Percentiles rank a stretch among this genome's conserved stretches.
Conservation (phyloP, 1,284 basidiomycete species). For the Ganoderma lucidum region DNA sequence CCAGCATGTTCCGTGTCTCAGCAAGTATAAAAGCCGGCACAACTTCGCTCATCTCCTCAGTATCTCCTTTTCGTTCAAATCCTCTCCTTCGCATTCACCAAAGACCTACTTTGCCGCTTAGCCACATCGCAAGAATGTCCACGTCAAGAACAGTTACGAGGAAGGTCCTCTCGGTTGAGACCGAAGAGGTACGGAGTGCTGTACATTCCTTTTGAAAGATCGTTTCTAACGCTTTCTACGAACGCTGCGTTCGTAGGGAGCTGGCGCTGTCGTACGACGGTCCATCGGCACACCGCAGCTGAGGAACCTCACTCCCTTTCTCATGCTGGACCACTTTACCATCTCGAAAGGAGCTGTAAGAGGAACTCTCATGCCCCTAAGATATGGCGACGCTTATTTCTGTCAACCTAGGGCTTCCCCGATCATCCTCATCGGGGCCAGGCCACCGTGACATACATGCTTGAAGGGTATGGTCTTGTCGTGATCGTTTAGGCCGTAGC, state of each 20-base stretch:
- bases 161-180: constrained; percentile 82
- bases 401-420: constrained; percentile 61
- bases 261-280: constrained; percentile 86
- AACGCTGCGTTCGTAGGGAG: constrained; percentile 59
- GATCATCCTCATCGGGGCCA: constrained; percentile 94
- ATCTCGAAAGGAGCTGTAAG: constrained; percentile 66
- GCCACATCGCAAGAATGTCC: constrained; percentile 35
- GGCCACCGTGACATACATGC: constrained; percentile 89
- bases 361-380: neutral
- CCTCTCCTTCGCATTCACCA: constrained; percentile 8
- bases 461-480: constrained; percentile 66
- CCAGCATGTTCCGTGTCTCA: constrained; percentile 28
- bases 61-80: neutral
- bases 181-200: constrained; percentile 67
- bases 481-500: neutral
- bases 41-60: neutral
- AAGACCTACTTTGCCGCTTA: constrained; percentile 3
- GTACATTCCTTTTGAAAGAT: neutral
- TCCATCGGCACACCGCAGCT: constrained; percentile 85
- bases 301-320: constrained; percentile 88
- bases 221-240: neutral
- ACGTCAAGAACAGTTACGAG: constrained; percentile 78
- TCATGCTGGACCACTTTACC: constrained; percentile 88
- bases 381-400: neutral
- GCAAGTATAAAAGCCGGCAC: constrained; percentile 20